These are phyloP conservation scores for Eucalyptus pumila DNA, from an alignment of 345 rosid species.

Conservation along the genomic window DNA sequence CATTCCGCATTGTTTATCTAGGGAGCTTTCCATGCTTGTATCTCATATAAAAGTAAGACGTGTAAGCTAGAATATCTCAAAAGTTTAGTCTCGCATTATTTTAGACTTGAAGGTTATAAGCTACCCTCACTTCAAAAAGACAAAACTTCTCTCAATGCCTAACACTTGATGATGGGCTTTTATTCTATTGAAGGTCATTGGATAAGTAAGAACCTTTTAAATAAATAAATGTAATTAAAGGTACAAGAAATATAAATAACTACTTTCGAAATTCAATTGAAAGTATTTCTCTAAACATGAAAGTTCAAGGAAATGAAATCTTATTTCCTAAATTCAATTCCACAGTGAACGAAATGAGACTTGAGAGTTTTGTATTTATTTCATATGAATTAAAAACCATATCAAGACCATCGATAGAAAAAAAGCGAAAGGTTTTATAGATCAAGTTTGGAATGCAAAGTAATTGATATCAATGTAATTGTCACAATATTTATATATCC, in stretches of 20 bases:
- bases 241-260: neutral
- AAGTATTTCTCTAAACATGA: neutral
- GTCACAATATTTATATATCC: neutral
- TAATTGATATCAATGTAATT: neutral
- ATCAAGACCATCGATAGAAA: neutral
- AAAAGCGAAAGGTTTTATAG: neutral
- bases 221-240: neutral
- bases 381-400: neutral
- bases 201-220: neutral
- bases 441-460: neutral
- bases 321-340: neutral
- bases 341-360: neutral
- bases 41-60: neutral
- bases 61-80: neutral
- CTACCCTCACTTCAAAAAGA: neutral
- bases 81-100: neutral
- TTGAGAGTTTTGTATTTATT: neutral
- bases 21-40: neutral
- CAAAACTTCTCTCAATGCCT: neutral
- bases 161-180: neutral
- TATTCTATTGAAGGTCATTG: neutral
- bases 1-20: neutral
- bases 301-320: neutral
- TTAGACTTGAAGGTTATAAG: neutral
- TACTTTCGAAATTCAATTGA: neutral